Evolutionary conservation across 139 green algal genomes (phyloP).

Genomic region (Desmodesmus armatus): DNA sequence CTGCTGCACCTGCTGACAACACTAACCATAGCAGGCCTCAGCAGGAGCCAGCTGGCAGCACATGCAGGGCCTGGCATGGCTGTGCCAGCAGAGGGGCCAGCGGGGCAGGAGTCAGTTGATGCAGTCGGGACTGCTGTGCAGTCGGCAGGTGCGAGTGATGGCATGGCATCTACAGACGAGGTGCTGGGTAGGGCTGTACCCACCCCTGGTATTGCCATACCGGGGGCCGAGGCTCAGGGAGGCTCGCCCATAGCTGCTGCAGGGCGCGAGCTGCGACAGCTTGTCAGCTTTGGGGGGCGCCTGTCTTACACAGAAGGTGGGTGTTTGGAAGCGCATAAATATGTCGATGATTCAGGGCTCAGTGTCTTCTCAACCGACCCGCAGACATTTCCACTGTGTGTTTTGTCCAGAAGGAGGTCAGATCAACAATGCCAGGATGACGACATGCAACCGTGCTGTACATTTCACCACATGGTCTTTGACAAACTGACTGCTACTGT

Average conservation of each 20-base stretch:
- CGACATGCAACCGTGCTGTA: too few species aligned
- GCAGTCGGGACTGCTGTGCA: not conserved
- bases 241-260: not conserved
- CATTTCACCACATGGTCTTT: too few species aligned
- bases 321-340: too few species aligned
- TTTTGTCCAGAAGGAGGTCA: too few species aligned
- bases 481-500: too few species aligned
- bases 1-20: slow-evolving; percentile 43
- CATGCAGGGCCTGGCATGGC: not conserved
- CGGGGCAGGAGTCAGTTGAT: not conserved
- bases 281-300: not conserved
- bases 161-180: too few species aligned
- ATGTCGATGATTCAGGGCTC: not conserved
- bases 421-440: too few species aligned
- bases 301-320: not conserved
- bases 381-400: too few species aligned
- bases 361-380: too few species aligned
- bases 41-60: slow-evolving; percentile 4
- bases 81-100: not conserved
- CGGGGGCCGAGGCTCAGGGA: not conserved
- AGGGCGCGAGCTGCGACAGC: slow-evolving; percentile 9
- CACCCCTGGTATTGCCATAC: too few species aligned
- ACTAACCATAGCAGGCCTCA: slow-evolving; percentile 16
- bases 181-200: too few species aligned
- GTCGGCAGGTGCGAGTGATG: not conserved